phyloP scores from a whole-genome alignment of 176 grass and related monocot genomes.

The Oryza nivara region DNA sequence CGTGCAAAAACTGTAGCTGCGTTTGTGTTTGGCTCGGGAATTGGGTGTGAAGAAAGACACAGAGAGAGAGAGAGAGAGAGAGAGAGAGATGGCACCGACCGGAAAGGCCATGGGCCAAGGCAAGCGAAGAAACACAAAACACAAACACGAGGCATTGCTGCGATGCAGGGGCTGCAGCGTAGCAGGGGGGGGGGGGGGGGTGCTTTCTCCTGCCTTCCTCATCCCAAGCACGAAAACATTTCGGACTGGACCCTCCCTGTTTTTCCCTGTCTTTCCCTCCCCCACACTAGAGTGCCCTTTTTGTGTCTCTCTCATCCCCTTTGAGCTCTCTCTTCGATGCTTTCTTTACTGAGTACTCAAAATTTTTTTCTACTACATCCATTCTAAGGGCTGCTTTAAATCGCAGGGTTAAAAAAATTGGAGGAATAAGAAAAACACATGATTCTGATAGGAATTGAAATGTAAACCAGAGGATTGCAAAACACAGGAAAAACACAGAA shows the following conservation, averaged over 20 bases:
- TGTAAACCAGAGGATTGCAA: too few relatives aligned
- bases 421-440: too few relatives aligned
- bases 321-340: neutral
- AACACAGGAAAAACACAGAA: too few relatives aligned
- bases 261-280: neutral
- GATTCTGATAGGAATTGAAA: too few relatives aligned
- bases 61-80: neutral
- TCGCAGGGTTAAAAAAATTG: too few relatives aligned
- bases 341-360: neutral
- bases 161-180: neutral
- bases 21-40: neutral
- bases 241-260: neutral
- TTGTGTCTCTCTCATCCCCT: neutral
- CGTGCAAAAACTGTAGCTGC: neutral
- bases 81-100: neutral
- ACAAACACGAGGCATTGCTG: conserved; percentile 15
- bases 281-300: neutral
- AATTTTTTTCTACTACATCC: too few relatives aligned
- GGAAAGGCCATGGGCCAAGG: neutral
- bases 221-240: conserved; percentile 31
- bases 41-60: neutral
- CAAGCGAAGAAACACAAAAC: neutral
- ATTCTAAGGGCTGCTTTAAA: too few relatives aligned
- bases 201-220: conserved; percentile 17
- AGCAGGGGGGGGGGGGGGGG: too few relatives aligned